Conservation (phyloP, 345 rosid species). For the Euclidium syriacum region DNA sequence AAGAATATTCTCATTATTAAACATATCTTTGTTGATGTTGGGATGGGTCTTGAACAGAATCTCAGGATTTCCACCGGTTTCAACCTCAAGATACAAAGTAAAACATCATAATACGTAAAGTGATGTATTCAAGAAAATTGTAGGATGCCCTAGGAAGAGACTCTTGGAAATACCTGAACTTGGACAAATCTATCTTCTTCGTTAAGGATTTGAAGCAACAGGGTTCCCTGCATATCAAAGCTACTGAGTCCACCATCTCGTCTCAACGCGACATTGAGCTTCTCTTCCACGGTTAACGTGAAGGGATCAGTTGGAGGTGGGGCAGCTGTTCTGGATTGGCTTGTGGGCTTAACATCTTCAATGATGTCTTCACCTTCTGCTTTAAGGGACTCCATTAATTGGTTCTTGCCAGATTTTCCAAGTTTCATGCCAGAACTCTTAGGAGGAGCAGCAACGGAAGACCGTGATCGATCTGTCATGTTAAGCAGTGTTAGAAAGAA, state of each 20-base stretch:
- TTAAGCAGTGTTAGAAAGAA: neutral
- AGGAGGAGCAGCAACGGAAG: slow-evolving; percentile 90
- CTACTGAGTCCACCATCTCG: slow-evolving; percentile 92
- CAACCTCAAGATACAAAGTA: slow-evolving; percentile 56
- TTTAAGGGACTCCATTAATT: slow-evolving; percentile 88
- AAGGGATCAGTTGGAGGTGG: slow-evolving; percentile 79
- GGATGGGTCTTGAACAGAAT: slow-evolving; percentile 95
- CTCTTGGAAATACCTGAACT: slow-evolving; percentile 63
- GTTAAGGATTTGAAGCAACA: slow-evolving; percentile 91
- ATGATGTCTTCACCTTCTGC: slow-evolving; percentile 97
- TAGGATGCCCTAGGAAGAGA: neutral
- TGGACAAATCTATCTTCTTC: slow-evolving; percentile 94
- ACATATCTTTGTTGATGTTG: slow-evolving; percentile 84
- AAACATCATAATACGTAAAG: neutral
- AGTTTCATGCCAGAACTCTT: slow-evolving; percentile 99
- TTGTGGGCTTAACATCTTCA: slow-evolving; percentile 83
- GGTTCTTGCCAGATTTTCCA: slow-evolving; percentile 86
- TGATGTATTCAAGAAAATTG: neutral
- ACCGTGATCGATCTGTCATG: slow-evolving; percentile 67
- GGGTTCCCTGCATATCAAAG: slow-evolving; percentile 95
- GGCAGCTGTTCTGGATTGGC: slow-evolving; percentile 51
- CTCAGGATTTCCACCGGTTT: slow-evolving; percentile 77
- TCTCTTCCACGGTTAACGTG: slow-evolving; percentile 90
- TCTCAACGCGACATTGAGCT: slow-evolving; percentile 72
- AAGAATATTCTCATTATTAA: slow-evolving; percentile 65